These are phyloP conservation scores for Arthrobotrys musiformis DNA, from an alignment of 2,329 filamentous ascomycete genomes.

Conservation along the genomic window DNA sequence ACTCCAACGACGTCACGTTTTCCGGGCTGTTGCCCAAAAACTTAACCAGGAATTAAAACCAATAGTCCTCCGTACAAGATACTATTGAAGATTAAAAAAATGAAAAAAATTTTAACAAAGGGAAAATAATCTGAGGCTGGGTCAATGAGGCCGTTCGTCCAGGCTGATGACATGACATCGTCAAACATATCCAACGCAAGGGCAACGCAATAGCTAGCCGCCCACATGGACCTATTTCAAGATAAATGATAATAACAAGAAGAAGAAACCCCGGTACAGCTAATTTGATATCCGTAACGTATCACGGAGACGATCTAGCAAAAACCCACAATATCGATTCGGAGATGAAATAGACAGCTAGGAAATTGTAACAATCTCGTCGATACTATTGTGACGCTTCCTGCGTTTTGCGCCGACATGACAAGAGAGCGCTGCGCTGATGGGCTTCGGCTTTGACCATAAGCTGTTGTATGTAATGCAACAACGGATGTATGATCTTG, in stretches of 20 bases:
- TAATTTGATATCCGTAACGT: slow-evolving; percentile 26
- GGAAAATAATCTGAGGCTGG: slow-evolving; percentile 48
- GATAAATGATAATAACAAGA: too few relatives aligned
- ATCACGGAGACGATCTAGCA: slow-evolving; percentile 13
- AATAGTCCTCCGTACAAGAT: too few relatives aligned
- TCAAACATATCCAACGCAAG: slow-evolving; percentile 48
- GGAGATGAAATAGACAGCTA: slow-evolving; percentile 18
- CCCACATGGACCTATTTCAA: slow-evolving; percentile 10
- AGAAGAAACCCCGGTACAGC: background rate
- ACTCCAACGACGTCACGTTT: slow-evolving; percentile 30
- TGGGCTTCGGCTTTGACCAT: background rate
- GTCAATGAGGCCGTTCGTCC: slow-evolving; percentile 44
- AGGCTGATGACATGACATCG: slow-evolving; percentile 51
- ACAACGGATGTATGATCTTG: background rate
- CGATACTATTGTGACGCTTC: slow-evolving; percentile 4
- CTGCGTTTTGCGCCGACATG: slow-evolving; percentile 1
- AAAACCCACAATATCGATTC: background rate
- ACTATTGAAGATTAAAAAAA: background rate
- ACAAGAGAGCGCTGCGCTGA: background rate
- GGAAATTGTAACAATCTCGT: background rate
- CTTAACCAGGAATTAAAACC: too few relatives aligned
- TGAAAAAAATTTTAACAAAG: background rate
- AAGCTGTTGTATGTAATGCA: background rate
- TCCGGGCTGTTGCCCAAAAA: background rate
- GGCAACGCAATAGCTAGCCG: slow-evolving; percentile 16